phyloP scores from a whole-genome alignment of 306 rosid species.

The Begonia fuchsioides region DNA sequence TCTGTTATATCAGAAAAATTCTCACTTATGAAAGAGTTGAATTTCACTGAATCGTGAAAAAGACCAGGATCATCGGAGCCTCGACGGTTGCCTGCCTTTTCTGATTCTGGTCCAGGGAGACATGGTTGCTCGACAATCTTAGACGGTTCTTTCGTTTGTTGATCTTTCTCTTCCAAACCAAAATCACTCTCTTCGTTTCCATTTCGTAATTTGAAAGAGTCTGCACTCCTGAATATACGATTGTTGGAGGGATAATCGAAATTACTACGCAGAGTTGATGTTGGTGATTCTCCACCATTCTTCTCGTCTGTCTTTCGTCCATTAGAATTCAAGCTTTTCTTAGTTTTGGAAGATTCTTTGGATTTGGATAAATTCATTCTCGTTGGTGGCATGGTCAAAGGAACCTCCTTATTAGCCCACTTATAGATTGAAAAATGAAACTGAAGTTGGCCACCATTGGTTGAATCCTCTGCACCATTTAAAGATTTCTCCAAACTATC shows the following conservation, averaged over 20 bases:
- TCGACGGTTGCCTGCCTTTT: slow-evolving; percentile 14
- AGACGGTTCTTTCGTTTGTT: slow-evolving; percentile 13
- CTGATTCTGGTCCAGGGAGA: slow-evolving; percentile 16
- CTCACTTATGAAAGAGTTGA: slow-evolving; percentile 15
- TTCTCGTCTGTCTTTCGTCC: slow-evolving; percentile 17
- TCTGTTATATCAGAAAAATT: slow-evolving; percentile 15
- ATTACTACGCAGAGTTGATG: slow-evolving; percentile 7
- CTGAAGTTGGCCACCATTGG: slow-evolving; percentile 30
- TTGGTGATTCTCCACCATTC: slow-evolving; percentile 14
- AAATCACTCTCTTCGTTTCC: slow-evolving; percentile 20
- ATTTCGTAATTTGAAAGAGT: slow-evolving; percentile 11
- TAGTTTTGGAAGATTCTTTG: too few relatives aligned
- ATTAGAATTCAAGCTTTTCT: too few relatives aligned
- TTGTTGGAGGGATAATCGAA: slow-evolving; percentile 11
- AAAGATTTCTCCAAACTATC: slow-evolving; percentile 20
- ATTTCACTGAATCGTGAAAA: slow-evolving; percentile 5
- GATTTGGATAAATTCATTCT: slow-evolving; percentile 14
- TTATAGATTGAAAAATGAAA: slow-evolving; percentile 93
- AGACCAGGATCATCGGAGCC: slow-evolving; percentile 12
- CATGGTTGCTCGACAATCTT: slow-evolving; percentile 11
- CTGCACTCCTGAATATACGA: background rate
- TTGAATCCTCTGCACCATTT: slow-evolving; percentile 22
- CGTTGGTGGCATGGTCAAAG: slow-evolving; percentile 44
- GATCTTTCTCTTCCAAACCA: slow-evolving; percentile 12
- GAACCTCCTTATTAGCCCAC: slow-evolving; percentile 87